These are phyloP conservation scores for Agaricus sinodeliciosus DNA, from an alignment of 768 basidiomycete species.

Conservation along the genomic window DNA sequence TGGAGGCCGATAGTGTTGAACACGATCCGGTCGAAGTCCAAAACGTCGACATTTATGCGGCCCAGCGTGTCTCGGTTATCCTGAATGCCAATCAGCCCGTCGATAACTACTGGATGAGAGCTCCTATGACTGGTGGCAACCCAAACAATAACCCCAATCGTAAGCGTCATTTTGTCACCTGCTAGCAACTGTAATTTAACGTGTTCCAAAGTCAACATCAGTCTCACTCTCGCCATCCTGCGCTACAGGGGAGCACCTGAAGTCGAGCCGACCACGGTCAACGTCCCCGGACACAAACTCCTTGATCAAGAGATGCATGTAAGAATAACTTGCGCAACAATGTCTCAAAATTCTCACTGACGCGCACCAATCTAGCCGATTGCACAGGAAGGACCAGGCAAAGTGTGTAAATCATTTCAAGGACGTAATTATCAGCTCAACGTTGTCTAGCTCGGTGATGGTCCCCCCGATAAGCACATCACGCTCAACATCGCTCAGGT, in stretches of 20 bases:
- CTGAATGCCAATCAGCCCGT: conserved; percentile 19
- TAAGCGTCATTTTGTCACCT: conserved; percentile 15
- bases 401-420: neutral
- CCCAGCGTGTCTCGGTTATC: conserved; percentile 22
- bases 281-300: conserved; percentile 13
- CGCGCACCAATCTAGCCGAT: conserved; percentile 12
- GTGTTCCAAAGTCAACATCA: conserved; percentile 27
- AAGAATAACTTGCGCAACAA: neutral
- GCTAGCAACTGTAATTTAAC: neutral
- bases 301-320: conserved; percentile 7
- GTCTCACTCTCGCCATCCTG: conserved; percentile 29
- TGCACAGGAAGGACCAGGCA: neutral
- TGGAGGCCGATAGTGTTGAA: conserved; percentile 27
- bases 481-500: neutral
- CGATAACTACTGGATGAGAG: conserved; percentile 34
- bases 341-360: conserved; percentile 2
- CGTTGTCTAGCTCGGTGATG: neutral
- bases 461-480: conserved; percentile 9
- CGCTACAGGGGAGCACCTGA: conserved; percentile 33
- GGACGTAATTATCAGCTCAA: neutral
- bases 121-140: conserved; percentile 30
- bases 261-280: conserved; percentile 23
- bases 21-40: conserved; percentile 29
- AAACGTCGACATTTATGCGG: conserved; percentile 29
- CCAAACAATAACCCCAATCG: conserved; percentile 8